Percentiles rank a stretch among this genome's conserved stretches.
phyloP scores from a whole-genome alignment of 2,329 filamentous ascomycete genomes.

The Xylariaceae sp. region DNA sequence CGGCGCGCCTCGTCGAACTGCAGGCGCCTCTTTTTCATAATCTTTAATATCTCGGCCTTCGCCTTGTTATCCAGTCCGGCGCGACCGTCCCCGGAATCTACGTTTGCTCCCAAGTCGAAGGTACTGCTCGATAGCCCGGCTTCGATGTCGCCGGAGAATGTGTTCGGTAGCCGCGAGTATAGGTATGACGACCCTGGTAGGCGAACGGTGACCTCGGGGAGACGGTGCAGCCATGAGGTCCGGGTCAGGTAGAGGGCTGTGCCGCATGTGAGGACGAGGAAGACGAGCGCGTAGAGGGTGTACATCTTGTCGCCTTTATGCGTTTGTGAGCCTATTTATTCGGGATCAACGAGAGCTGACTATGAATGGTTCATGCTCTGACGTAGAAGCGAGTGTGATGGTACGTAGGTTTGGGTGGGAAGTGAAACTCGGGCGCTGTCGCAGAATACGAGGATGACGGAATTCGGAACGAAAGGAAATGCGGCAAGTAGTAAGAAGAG shows the following conservation, averaged over 20 bases:
- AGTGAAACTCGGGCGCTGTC: not conserved
- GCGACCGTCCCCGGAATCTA: slow-evolving; percentile 73
- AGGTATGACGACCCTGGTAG: slow-evolving; percentile 38
- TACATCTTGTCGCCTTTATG: slow-evolving; percentile 42
- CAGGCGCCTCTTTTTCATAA: slow-evolving; percentile 84
- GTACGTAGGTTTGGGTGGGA: not conserved
- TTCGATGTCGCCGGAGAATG: slow-evolving; percentile 81
- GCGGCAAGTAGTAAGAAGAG: not conserved
- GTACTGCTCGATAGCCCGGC: slow-evolving; percentile 76
- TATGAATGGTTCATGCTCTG: not conserved
- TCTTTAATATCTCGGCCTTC: slow-evolving; percentile 77
- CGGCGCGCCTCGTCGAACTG: slow-evolving; percentile 88
- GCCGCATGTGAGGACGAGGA: slow-evolving; percentile 66
- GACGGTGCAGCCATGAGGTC: slow-evolving; percentile 65
- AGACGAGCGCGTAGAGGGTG: slow-evolving; percentile 71
- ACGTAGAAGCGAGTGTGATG: not conserved
- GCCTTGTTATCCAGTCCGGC: slow-evolving; percentile 74
- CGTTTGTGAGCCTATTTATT: slow-evolving; percentile 1
- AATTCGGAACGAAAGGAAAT: not conserved
- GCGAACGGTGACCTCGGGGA: slow-evolving; percentile 42
- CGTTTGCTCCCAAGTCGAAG: slow-evolving; percentile 79
- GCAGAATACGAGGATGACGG: slow-evolving; percentile 1
- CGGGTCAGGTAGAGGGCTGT: slow-evolving; percentile 81
- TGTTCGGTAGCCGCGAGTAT: slow-evolving; percentile 69
- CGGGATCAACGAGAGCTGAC: not conserved